Evolutionary conservation across 306 rosid species (phyloP), one percentile per base, ranked within the genome.

Genomic region (Elaeagnus macrophylla): DNA sequence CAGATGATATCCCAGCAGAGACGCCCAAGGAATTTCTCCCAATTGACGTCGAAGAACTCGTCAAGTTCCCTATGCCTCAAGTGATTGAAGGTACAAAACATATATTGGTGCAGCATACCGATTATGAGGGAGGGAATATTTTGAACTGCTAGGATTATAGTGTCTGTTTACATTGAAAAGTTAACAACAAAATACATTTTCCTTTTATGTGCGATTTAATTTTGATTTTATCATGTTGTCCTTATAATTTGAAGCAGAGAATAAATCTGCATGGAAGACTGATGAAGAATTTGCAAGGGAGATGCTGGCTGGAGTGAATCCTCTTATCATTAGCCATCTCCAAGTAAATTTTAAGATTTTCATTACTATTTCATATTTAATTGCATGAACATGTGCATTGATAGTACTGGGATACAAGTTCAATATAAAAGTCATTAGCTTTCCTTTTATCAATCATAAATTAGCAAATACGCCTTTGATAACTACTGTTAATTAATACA

Each of bases 261-360:
- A 77, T 43, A 59, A 55, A 18, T 65, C 77, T 48, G 94, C 77
- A 11, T 85, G 94, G 94, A 79, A 76, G 79, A 81, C 84, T 12
- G 94, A 85, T 67, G 95, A 79, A 62, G 89, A 85, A 64, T 85
- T 85, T 60, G 84, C 83, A 6, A 70, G 95, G 59, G 89, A 85
- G 62, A 82, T 75, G 82, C 68, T 79, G 57, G 89, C 86, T 11
- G 94, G 94, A 20, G 80, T 81, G 20, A 77, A 85, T 71, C 94
- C 94, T n/a, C 72, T 67, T 49, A 37, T 60, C 57, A 85, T 85
- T 51, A 39, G 41, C 57, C 70, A 66, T 57, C 84, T 89, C 65
- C 63, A 75, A 61, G 97, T 89, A 85, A 54, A 64, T 39, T 48
- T 10, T 13, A 7, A n/a, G 11, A 0, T 1, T 18, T 20, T 37